These are phyloP conservation scores for Oryza rufipogon DNA, from an alignment of 176 grass and related monocot genomes.

Conservation along the genomic window DNA sequence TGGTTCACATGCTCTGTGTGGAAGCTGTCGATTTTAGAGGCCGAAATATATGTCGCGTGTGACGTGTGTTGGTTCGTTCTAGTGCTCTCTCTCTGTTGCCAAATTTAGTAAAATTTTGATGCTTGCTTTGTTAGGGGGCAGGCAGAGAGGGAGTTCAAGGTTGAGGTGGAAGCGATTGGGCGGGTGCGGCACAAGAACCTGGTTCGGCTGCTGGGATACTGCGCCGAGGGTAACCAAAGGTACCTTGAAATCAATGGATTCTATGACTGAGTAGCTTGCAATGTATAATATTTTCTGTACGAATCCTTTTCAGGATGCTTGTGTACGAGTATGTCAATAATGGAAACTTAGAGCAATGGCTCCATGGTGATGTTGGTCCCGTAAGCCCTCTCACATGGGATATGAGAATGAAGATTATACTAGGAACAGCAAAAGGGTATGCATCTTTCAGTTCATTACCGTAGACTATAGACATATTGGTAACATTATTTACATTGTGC, in stretches of 20 bases:
- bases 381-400: constrained; percentile 93
- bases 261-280: constrained; percentile 17
- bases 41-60: constrained; percentile 19
- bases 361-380: constrained; percentile 92
- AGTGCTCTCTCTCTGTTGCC: constrained; percentile 24
- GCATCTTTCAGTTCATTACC: neutral
- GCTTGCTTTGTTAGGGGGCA: constrained; percentile 73
- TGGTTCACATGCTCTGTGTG: constrained; percentile 33
- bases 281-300: constrained; percentile 30
- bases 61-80: neutral
- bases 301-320: constrained; percentile 71
- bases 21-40: constrained; percentile 30
- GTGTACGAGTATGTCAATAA: constrained; percentile 95
- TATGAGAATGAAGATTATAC: constrained; percentile 84
- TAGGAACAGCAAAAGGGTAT: constrained; percentile 96
- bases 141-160: constrained; percentile 97
- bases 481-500: constrained; percentile 33
- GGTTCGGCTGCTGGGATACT: constrained; percentile 88
- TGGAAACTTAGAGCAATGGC: constrained; percentile 97
- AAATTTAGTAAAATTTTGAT: constrained; percentile 35
- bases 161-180: constrained; percentile 97
- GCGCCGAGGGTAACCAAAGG: constrained; percentile 95
- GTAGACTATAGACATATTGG: neutral
- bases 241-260: constrained; percentile 43
- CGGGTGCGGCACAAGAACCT: constrained; percentile 97